phyloP scores from a whole-genome alignment of 352 stramenopile genomes.

The Phytophthora kernoviae region DNA sequence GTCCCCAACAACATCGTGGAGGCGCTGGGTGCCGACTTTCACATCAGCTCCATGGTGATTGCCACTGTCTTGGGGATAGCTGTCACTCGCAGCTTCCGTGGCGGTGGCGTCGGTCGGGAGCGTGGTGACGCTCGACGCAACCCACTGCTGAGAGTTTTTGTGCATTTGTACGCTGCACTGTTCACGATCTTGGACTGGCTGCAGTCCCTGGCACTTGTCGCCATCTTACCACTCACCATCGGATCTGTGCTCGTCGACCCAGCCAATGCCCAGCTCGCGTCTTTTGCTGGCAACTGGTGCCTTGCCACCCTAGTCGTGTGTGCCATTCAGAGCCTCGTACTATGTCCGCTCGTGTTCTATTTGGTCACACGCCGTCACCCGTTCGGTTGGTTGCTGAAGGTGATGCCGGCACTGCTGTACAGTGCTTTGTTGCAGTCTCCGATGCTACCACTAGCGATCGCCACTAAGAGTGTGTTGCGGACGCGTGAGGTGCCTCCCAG shows the following conservation, averaged over 20 bases:
- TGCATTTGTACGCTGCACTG: constrained; percentile 64
- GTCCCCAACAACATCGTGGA: constrained; percentile 58
- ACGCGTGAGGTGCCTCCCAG: constrained; percentile 51
- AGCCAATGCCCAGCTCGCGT: constrained; percentile 33
- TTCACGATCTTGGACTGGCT: constrained; percentile 67
- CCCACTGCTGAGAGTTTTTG: constrained; percentile 59
- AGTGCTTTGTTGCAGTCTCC: constrained; percentile 48
- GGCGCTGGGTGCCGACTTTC: constrained; percentile 44
- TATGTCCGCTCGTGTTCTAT: constrained; percentile 56
- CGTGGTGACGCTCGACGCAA: constrained; percentile 49
- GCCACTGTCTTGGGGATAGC: constrained; percentile 52
- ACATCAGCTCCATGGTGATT: constrained; percentile 55
- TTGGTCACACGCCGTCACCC: constrained; percentile 57
- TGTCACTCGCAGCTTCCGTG: constrained; percentile 49
- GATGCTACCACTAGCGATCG: constrained; percentile 53
- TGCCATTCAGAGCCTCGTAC: constrained; percentile 44
- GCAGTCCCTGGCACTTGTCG: constrained; percentile 51
- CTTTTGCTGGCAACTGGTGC: constrained; percentile 53
- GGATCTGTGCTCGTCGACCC: constrained; percentile 48
- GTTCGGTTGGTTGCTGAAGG: constrained; percentile 53
- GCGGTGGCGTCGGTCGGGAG: constrained; percentile 36
- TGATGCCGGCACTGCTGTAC: constrained; percentile 54
- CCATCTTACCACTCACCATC: constrained; percentile 53
- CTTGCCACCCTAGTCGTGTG: constrained; percentile 25
- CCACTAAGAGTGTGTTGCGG: constrained; percentile 61